Conservation (phyloP, 768 basidiomycete genomes). For the Cubamyces lactineus region DNA sequence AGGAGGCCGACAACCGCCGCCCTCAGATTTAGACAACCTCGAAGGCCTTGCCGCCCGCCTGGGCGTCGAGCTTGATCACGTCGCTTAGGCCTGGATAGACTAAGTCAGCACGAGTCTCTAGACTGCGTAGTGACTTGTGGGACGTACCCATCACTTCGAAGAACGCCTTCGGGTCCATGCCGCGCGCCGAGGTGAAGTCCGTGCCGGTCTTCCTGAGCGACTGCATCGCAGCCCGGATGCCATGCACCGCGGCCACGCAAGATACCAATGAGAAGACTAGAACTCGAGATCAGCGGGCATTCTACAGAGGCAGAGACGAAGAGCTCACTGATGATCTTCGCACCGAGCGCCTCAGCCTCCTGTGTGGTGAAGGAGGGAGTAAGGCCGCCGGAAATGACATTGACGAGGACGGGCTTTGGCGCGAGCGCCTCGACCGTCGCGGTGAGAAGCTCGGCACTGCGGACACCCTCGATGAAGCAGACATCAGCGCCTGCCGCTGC, state of each 20-base stretch:
- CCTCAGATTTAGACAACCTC: conserved; percentile 44
- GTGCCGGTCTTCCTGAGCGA: conserved; percentile 79
- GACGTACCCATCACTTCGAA: conserved; percentile 74
- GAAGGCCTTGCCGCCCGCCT: conserved; percentile 64
- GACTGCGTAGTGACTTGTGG: background rate
- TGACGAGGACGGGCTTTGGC: conserved; percentile 78
- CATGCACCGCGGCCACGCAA: conserved; percentile 76
- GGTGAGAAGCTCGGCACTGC: conserved; percentile 64
- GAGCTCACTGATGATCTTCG: conserved; percentile 75
- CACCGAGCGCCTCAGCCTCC: conserved; percentile 70
- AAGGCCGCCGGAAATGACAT: conserved; percentile 78
- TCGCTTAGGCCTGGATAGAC: conserved; percentile 50
- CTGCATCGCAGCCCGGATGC: conserved; percentile 76
- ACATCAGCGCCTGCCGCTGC: conserved; percentile 77
- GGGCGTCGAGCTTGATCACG: conserved; percentile 55
- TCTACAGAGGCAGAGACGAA: background rate
- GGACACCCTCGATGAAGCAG: conserved; percentile 82
- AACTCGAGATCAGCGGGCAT: background rate
- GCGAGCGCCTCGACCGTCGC: conserved; percentile 67
- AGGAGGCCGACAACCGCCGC: background rate
- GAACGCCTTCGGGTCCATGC: conserved; percentile 80
- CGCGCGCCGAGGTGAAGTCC: conserved; percentile 57
- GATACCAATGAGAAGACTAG: conserved; percentile 78
- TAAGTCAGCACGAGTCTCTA: background rate
- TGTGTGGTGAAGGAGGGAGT: conserved; percentile 73